Percentiles rank a stretch among this genome's conserved stretches.
phyloP scores from a whole-genome alignment of 176 grass and related monocot genomes.

The Eremochloa ophiuroides region DNA sequence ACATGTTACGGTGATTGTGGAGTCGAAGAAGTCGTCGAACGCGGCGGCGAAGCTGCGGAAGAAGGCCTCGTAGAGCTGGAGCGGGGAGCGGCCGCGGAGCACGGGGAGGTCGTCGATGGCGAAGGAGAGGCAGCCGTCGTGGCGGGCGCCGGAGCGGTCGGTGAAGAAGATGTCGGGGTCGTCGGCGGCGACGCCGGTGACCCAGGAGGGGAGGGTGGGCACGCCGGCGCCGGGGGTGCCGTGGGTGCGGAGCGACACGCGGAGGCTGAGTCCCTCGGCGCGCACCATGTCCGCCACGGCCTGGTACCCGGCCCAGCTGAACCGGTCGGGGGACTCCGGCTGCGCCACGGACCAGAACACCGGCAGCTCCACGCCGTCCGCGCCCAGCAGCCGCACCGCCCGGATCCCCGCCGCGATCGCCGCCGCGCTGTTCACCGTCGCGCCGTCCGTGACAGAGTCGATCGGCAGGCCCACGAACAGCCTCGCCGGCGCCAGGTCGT shows the following conservation, averaged over 20 bases:
- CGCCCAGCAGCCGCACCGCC: conserved; percentile 67
- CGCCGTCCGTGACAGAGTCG: conserved; percentile 48
- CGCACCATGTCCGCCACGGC: conserved; percentile 71
- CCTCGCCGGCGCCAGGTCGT: conserved; percentile 24
- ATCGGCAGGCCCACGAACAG: conserved; percentile 75
- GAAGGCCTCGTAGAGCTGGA: conserved; percentile 70
- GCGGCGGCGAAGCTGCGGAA: conserved; percentile 54
- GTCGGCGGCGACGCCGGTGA: conserved; percentile 26
- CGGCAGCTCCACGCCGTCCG: conserved; percentile 77
- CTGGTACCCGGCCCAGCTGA: conserved; percentile 51
- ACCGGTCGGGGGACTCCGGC: conserved; percentile 42
- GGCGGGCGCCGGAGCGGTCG: conserved; percentile 28
- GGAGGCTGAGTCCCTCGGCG: conserved; percentile 58
- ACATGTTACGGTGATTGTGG: conserved; percentile 63
- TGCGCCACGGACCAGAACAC: conserved; percentile 74
- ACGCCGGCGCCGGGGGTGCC: conserved; percentile 23
- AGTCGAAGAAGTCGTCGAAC: conserved; percentile 62
- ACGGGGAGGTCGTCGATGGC: conserved; percentile 78
- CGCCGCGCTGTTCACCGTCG: conserved; percentile 44
- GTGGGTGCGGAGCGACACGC: conserved; percentile 59
- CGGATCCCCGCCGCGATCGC: conserved; percentile 64
- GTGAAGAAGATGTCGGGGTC: conserved; percentile 80
- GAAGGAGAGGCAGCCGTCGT: conserved; percentile 68
- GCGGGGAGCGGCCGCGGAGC: conserved; percentile 52
- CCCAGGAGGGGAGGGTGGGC: conserved; percentile 46